Conservation (phyloP, 257 asterid species). For the Anisodus tanguticus region DNA sequence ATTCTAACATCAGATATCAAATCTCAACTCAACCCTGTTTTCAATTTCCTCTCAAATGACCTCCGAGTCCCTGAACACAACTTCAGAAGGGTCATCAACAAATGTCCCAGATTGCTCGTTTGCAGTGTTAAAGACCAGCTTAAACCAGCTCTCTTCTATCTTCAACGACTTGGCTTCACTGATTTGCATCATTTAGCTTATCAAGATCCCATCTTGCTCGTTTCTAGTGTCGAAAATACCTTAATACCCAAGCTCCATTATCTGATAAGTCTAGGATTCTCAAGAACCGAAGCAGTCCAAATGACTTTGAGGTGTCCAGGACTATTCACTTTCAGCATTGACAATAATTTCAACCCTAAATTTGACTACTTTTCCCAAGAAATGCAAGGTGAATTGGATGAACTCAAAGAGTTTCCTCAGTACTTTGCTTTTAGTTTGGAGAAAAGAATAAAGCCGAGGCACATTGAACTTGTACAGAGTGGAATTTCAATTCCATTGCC, state of each 20-base stretch:
- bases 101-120: conserved; percentile 69
- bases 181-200: conserved; percentile 62
- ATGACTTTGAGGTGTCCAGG: conserved; percentile 88
- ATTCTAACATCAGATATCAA: conserved; percentile 69
- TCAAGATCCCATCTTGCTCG: conserved; percentile 75
- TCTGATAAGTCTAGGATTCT: conserved; percentile 59
- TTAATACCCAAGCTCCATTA: conserved; percentile 72
- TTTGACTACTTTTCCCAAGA: conserved; percentile 61
- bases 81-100: conserved; percentile 66
- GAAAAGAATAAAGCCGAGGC: conserved; percentile 78
- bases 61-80: conserved; percentile 67
- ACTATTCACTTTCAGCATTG: conserved; percentile 76
- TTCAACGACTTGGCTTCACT: conserved; percentile 67
- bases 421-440: conserved; percentile 83
- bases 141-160: conserved; percentile 81
- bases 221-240: conserved; percentile 84
- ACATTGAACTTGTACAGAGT: conserved; percentile 51
- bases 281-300: conserved; percentile 57
- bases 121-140: conserved; percentile 75
- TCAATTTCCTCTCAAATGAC: conserved; percentile 63
- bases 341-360: conserved; percentile 83
- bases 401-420: conserved; percentile 79
- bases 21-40: conserved; percentile 65
- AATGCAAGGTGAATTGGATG: conserved; percentile 67
- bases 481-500: conserved; percentile 63